Conservation (phyloP, 2,329 filamentous ascomycete species). For the Juglanconis juglandina region DNA sequence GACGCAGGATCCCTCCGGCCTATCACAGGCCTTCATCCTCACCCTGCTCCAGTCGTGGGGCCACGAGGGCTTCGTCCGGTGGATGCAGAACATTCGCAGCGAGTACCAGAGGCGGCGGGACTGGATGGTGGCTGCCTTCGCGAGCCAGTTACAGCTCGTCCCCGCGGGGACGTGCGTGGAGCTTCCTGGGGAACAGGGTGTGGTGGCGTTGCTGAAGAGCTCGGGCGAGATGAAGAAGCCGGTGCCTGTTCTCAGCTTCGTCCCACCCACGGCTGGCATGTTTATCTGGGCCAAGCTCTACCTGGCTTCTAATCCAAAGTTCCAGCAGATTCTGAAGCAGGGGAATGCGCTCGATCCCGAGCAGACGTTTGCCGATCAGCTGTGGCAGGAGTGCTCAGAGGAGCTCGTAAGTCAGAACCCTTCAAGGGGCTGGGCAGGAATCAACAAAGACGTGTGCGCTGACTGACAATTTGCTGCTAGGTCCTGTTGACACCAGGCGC, state of each 20-base stretch:
- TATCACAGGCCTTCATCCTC: conserved; percentile 48
- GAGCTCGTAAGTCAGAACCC: conserved; percentile 21
- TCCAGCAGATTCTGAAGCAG: conserved; percentile 22
- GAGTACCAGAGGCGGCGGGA: conserved; percentile 67
- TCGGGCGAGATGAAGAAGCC: background rate
- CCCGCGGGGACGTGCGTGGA: conserved; percentile 18
- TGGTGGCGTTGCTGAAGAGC: conserved; percentile 21
- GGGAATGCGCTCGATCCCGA: conserved; percentile 21
- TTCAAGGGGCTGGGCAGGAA: background rate
- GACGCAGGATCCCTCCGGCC: conserved; percentile 66
- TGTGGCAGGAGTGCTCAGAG: conserved; percentile 18
- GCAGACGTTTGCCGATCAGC: conserved; percentile 21
- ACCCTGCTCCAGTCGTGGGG: conserved; percentile 60
- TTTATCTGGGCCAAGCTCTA: conserved; percentile 31
- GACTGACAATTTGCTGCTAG: conserved; percentile 8
- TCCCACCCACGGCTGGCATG: conserved; percentile 29
- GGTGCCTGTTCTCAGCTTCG: conserved; percentile 28
- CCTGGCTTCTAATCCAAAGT: conserved; percentile 20
- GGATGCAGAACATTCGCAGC: conserved; percentile 66
- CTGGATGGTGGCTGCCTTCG: conserved; percentile 57
- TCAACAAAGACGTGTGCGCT: background rate
- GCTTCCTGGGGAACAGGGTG: conserved; percentile 5
- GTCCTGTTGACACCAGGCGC: conserved; percentile 29
- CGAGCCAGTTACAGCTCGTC: conserved; percentile 19
- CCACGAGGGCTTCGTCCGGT: conserved; percentile 69